Conservation (phyloP, 352 stramenopile genomes). For the Phytopythium boreale region DNA sequence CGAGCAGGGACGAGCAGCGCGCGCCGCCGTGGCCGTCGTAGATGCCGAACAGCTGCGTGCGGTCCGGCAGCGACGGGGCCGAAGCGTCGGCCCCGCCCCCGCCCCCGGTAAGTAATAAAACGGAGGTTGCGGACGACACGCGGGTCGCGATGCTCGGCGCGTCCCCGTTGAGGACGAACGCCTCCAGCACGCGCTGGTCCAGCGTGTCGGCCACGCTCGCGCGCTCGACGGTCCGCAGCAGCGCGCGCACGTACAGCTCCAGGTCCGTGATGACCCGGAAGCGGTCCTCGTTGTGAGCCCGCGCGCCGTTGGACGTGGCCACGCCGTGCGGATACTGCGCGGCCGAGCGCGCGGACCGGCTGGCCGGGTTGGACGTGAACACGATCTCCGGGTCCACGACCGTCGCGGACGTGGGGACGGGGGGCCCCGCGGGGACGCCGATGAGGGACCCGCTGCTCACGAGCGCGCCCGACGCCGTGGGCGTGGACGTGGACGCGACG, state of each 20-base stretch:
- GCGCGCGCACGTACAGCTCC: slow-evolving; percentile 48
- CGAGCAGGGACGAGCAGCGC: slow-evolving; percentile 54
- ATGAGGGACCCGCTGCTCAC: slow-evolving; percentile 8
- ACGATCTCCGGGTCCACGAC: slow-evolving; percentile 51
- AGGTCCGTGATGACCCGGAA: slow-evolving; percentile 67
- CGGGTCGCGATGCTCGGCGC: slow-evolving; percentile 35
- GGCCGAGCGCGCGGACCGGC: slow-evolving; percentile 12
- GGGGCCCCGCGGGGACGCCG: background rate
- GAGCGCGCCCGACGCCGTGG: slow-evolving; percentile 7
- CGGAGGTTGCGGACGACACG: background rate
- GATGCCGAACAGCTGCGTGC: slow-evolving; percentile 68
- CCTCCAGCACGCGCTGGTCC: slow-evolving; percentile 36
- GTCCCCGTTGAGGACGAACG: slow-evolving; percentile 32
- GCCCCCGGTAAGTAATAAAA: background rate
- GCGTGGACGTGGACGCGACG: slow-evolving; percentile 16
- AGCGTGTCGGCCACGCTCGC: slow-evolving; percentile 24
- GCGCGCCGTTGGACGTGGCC: slow-evolving; percentile 40
- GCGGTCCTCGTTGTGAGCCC: slow-evolving; percentile 63
- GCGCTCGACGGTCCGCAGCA: slow-evolving; percentile 36
- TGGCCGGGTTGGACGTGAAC: slow-evolving; percentile 19
- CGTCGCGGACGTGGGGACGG: background rate
- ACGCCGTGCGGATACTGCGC: slow-evolving; percentile 7
- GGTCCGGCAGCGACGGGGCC: slow-evolving; percentile 10
- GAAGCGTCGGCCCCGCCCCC: background rate
- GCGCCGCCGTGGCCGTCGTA: slow-evolving; percentile 75